These are phyloP conservation scores for Tetraselmis striata DNA, from an alignment of 139 green algal genomes.

Conservation along the genomic window DNA sequence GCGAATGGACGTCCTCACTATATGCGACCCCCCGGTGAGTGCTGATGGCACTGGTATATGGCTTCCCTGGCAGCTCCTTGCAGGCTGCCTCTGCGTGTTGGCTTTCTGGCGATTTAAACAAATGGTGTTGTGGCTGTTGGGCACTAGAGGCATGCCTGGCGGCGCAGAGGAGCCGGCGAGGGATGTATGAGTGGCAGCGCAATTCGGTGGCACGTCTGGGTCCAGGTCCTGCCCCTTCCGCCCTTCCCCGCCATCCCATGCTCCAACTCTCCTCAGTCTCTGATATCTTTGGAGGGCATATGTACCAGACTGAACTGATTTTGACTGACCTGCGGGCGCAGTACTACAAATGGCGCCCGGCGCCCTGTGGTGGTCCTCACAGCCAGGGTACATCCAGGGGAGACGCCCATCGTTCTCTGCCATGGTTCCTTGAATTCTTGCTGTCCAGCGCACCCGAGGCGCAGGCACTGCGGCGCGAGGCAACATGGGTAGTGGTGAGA, in stretches of 20 bases:
- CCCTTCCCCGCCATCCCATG: no score
- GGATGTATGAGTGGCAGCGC: not conserved
- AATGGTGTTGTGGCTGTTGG: no score
- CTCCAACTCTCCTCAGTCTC: no score
- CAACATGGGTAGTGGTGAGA: constrained; percentile 20
- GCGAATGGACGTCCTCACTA: constrained; percentile 22
- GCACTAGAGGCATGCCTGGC: not conserved
- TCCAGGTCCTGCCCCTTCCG: not conserved
- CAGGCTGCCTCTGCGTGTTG: no score
- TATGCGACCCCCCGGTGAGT: constrained; percentile 10
- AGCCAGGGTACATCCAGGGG: constrained; percentile 57
- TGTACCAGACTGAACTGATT: not conserved
- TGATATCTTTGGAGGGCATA: no score
- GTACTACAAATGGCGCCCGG: not conserved
- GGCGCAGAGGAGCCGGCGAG: not conserved
- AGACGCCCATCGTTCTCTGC: constrained; percentile 56
- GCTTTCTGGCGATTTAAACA: no score
- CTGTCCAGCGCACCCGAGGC: constrained; percentile 7
- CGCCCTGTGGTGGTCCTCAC: constrained; percentile 43
- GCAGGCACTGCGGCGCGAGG: constrained; percentile 1
- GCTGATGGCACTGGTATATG: no score
- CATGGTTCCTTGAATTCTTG: constrained; percentile 21
- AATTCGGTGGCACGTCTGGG: not conserved
- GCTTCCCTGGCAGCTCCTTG: no score
- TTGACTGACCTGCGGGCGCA: no score